Conservation (phyloP, 257 asterid species). For the Orobanche coerulescens region DNA sequence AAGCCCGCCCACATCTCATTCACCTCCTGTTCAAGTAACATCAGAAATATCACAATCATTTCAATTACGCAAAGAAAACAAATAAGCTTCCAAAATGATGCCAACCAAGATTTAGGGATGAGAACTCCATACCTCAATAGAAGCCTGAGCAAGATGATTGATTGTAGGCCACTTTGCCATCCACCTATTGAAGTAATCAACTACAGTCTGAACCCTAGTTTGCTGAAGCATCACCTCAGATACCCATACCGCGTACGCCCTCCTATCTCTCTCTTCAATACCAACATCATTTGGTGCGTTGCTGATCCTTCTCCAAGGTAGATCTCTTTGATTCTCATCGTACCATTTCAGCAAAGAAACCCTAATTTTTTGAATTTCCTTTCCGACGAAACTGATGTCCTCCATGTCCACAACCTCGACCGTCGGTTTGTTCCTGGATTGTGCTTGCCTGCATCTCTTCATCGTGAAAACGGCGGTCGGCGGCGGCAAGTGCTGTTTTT, state of each 20-base stretch:
- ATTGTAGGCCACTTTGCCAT: conserved; percentile 91
- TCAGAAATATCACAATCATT: background rate
- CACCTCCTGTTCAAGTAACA: conserved; percentile 62
- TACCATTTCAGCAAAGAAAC: conserved; percentile 74
- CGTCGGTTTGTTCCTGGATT: conserved; percentile 17
- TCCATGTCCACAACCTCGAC: conserved; percentile 49
- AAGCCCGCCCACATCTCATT: conserved; percentile 98
- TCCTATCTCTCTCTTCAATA: conserved; percentile 37
- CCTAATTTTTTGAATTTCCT: conserved; percentile 56
- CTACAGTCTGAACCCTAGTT: conserved; percentile 90
- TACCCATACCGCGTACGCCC: conserved; percentile 96
- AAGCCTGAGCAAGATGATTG: conserved; percentile 70
- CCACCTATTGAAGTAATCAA: conserved; percentile 84
- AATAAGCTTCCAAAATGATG: background rate
- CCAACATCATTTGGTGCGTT: conserved; percentile 12
- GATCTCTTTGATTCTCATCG: conserved; percentile 63
- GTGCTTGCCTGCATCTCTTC: conserved; percentile 41
- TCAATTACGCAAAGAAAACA: background rate
- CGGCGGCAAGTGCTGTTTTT: conserved; percentile 29
- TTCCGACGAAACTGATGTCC: conserved; percentile 48
- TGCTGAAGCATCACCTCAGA: conserved; percentile 99
- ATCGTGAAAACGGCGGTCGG: conserved; percentile 23
- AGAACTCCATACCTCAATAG: conserved; percentile 52
- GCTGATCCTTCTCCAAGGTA: conserved; percentile 88
- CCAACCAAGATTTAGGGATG: background rate